These are phyloP conservation scores for Clitopilus passeckerianus DNA, from an alignment of 768 basidiomycete genomes.

Conservation along the genomic window DNA sequence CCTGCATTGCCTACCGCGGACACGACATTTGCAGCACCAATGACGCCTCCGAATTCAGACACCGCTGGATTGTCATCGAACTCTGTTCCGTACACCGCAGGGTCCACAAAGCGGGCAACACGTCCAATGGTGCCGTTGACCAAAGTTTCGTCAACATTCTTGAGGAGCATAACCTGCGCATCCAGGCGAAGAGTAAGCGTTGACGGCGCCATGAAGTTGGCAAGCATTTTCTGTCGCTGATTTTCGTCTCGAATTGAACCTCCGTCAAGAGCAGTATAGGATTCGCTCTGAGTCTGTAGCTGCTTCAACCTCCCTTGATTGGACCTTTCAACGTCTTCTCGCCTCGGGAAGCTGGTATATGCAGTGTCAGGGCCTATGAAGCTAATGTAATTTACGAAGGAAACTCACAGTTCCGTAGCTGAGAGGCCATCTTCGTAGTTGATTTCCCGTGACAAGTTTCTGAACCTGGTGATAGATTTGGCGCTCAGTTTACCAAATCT, in stretches of 20 bases:
- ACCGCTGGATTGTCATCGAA: not conserved
- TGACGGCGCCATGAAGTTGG: slow-evolving; percentile 87
- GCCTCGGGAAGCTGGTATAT: slow-evolving; percentile 71
- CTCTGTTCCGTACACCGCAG: slow-evolving; percentile 38
- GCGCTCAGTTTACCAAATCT: slow-evolving; percentile 73
- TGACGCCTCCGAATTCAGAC: slow-evolving; percentile 21
- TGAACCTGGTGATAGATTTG: slow-evolving; percentile 69
- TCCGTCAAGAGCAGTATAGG: slow-evolving; percentile 58
- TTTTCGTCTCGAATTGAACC: slow-evolving; percentile 48
- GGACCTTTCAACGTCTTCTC: slow-evolving; percentile 87
- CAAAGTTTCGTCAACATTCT: slow-evolving; percentile 85
- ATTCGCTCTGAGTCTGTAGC: slow-evolving; percentile 48
- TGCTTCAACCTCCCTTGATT: slow-evolving; percentile 65
- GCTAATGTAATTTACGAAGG: not conserved
- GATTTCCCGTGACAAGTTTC: slow-evolving; percentile 62
- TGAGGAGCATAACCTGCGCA: slow-evolving; percentile 94
- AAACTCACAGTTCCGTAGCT: slow-evolving; percentile 82
- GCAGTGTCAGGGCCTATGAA: not conserved
- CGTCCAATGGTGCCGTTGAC: slow-evolving; percentile 96
- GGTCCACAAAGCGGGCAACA: slow-evolving; percentile 69
- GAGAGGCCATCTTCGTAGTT: slow-evolving; percentile 75
- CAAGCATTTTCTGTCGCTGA: slow-evolving; percentile 73
- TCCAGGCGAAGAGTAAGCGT: slow-evolving; percentile 66
- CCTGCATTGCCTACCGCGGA: slow-evolving; percentile 14
- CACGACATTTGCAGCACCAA: slow-evolving; percentile 22